Evolutionary conservation across 1,139 yeast species (phyloP).

Genomic region (Saccharomyces hybrid): DNA sequence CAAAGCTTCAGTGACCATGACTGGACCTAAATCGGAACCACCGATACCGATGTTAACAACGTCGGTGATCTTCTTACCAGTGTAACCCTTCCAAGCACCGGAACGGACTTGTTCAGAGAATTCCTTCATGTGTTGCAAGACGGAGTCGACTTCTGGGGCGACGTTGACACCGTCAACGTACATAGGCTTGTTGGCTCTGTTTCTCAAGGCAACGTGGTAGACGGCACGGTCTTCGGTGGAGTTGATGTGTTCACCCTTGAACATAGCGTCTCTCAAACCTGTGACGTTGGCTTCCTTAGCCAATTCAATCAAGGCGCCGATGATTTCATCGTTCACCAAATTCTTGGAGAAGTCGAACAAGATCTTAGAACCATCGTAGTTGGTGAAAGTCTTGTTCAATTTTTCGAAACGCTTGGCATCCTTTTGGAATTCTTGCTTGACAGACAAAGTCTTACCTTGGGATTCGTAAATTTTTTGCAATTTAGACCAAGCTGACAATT

Average conservation of each 20-base stretch:
- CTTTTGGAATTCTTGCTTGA: slow-evolving; percentile 65
- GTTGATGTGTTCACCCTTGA: slow-evolving; percentile 88
- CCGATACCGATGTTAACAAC: slow-evolving; percentile 97
- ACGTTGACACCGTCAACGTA: slow-evolving; percentile 83
- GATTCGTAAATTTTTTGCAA: slow-evolving; percentile 63
- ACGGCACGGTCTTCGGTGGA: slow-evolving; percentile 95
- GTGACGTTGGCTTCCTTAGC: slow-evolving; percentile 91
- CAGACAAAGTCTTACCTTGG: slow-evolving; percentile 61
- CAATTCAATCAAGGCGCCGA: slow-evolving; percentile 57
- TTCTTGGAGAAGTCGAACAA: slow-evolving; percentile 93
- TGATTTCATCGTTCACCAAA: slow-evolving; percentile 76
- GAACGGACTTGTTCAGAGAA: slow-evolving; percentile 83
- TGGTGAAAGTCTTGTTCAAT: slow-evolving; percentile 66
- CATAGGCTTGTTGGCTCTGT: slow-evolving; percentile 77
- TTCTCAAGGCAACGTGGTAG: slow-evolving; percentile 91
- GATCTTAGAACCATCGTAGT: slow-evolving; percentile 80
- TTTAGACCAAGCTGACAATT: slow-evolving; percentile 77
- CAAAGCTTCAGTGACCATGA: slow-evolving; percentile 97
- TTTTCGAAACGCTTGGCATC: slow-evolving; percentile 72
- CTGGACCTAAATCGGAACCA: slow-evolving; percentile 98
- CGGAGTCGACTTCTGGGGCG: slow-evolving; percentile 81
- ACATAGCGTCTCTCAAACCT: slow-evolving; percentile 80
- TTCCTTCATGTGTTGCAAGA: slow-evolving; percentile 91
- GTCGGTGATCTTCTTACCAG: slow-evolving; percentile 88
- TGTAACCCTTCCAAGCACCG: slow-evolving; percentile 93